Conservation (phyloP, 257 asterid species). For the Scutellaria galericulata region DNA sequence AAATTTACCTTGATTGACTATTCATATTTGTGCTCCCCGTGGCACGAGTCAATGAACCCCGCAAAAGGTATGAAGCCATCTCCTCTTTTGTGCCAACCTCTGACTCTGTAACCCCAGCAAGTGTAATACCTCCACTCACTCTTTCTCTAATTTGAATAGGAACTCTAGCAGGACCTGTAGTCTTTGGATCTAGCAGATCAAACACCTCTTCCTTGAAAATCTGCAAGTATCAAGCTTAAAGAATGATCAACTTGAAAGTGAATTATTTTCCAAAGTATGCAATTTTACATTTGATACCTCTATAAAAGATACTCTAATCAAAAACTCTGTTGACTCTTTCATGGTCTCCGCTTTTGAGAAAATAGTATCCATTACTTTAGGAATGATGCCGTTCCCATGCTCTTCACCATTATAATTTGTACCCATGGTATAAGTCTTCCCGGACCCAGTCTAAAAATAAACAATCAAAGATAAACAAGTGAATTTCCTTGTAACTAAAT, state of each 20-base stretch:
- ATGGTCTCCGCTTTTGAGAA: slow-evolving; percentile 64
- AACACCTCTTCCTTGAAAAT: slow-evolving; percentile 96
- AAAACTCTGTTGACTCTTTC: slow-evolving; percentile 71
- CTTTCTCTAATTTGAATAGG: slow-evolving; percentile 96
- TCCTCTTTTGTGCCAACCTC: slow-evolving; percentile 90
- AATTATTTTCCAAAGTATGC: slow-evolving; percentile 17
- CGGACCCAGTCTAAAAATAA: slow-evolving; percentile 84
- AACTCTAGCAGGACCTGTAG: slow-evolving; percentile 65
- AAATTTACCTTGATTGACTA: slow-evolving; percentile 79
- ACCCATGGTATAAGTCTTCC: slow-evolving; percentile 98
- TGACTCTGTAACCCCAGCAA: slow-evolving; percentile 96
- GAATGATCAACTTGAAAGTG: slow-evolving; percentile 16
- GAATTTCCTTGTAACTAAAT: slow-evolving; percentile 12
- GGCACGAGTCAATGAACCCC: slow-evolving; percentile 91
- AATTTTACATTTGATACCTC: slow-evolving; percentile 60
- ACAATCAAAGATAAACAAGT: slow-evolving; percentile 10
- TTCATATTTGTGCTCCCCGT: slow-evolving; percentile 99
- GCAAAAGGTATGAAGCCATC: slow-evolving; percentile 81
- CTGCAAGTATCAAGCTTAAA: slow-evolving; percentile 45
- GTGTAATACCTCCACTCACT: slow-evolving; percentile 83
- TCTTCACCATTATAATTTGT: slow-evolving; percentile 96
- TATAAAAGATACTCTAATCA: slow-evolving; percentile 87
- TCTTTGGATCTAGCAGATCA: slow-evolving; percentile 74
- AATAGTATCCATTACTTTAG: slow-evolving; percentile 84
- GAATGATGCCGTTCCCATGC: slow-evolving; percentile 72